Percentiles rank a stretch among this genome's conserved stretches.
Conservation (phyloP, 2,329 filamentous ascomycete genomes). For the Aschersonia sp. region DNA sequence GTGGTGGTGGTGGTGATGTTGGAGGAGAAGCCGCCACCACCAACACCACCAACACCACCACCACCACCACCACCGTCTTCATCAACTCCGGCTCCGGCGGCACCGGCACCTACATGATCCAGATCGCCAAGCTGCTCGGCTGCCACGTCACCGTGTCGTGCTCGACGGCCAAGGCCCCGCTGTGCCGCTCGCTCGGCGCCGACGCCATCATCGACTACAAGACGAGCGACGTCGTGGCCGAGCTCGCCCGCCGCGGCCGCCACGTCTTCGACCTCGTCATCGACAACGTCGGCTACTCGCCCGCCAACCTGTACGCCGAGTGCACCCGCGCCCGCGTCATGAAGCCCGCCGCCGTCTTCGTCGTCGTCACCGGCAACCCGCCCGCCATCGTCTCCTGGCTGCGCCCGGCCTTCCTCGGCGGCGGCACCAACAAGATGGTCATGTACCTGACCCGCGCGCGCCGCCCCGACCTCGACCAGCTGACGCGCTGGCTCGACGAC, state of each 20-base stretch:
- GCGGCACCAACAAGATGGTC: conserved; percentile 26
- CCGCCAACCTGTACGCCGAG: conserved; percentile 35
- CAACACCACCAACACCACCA: too few species aligned
- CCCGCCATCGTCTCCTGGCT: conserved; percentile 12
- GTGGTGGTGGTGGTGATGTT: too few species aligned
- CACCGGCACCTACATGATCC: conserved; percentile 44
- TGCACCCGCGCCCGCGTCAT: conserved; percentile 35
- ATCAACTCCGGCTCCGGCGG: conserved; percentile 54
- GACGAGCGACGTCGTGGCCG: conserved; percentile 28
- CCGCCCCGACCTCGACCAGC: conserved; percentile 28
- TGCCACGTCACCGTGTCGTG: conserved; percentile 47
- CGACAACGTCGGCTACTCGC: conserved; percentile 42
- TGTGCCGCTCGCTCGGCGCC: conserved; percentile 45
- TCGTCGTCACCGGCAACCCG: conserved; percentile 28
- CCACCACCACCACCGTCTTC: too few species aligned
- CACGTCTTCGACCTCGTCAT: conserved; percentile 33
- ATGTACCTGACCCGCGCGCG: conserved; percentile 24
- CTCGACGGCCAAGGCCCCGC: conserved; percentile 40
- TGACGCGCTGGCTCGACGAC: conserved; percentile 40
- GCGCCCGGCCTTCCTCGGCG: conserved; percentile 21
- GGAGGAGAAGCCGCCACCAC: too few species aligned
- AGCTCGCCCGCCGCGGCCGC: conserved; percentile 29
- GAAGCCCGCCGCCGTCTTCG: conserved; percentile 29
- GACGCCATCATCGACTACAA: conserved; percentile 53
- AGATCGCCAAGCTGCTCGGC: conserved; percentile 48